Evolutionary conservation across 2,329 filamentous ascomycete species (phyloP).

Genomic region (Aotearoamyces nothofagi): DNA sequence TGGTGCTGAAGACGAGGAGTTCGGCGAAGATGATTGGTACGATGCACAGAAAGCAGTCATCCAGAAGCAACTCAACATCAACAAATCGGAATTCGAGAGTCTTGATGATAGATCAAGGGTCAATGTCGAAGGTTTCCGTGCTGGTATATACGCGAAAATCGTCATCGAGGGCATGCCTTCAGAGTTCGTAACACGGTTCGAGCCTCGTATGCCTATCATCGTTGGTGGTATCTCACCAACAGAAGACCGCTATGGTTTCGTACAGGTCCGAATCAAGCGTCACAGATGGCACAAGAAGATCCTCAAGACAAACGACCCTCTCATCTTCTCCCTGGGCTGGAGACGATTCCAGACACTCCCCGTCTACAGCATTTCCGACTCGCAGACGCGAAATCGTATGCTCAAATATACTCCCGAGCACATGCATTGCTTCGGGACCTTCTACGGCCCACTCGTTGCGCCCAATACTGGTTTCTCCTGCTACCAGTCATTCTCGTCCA

Average conservation of each 20-base stretch:
- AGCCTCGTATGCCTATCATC: constrained; percentile 68
- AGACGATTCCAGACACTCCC: constrained; percentile 84
- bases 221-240: constrained; percentile 86
- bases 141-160: constrained; percentile 85
- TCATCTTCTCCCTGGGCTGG: constrained; percentile 96
- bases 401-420: constrained; percentile 98
- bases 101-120: constrained; percentile 74
- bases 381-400: constrained; percentile 87
- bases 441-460: constrained; percentile 88
- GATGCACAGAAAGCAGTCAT: constrained; percentile 89
- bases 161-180: constrained; percentile 79
- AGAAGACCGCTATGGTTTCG: constrained; percentile 88
- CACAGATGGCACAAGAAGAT: constrained; percentile 99
- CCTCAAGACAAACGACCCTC: constrained; percentile 90
- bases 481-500: constrained; percentile 75
- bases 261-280: constrained; percentile 91
- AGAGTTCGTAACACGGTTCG: constrained; percentile 77
- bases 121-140: constrained; percentile 77
- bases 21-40: constrained; percentile 98
- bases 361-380: constrained; percentile 91
- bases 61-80: constrained; percentile 93
- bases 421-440: constrained; percentile 95
- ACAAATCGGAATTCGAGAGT: constrained; percentile 79
- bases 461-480: constrained; percentile 94
- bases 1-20: constrained; percentile 55